Percentiles rank a stretch among this genome's conserved stretches.
Conservation (phyloP, 164 flowering plant genomes). For the Macadamia integrifolia region DNA sequence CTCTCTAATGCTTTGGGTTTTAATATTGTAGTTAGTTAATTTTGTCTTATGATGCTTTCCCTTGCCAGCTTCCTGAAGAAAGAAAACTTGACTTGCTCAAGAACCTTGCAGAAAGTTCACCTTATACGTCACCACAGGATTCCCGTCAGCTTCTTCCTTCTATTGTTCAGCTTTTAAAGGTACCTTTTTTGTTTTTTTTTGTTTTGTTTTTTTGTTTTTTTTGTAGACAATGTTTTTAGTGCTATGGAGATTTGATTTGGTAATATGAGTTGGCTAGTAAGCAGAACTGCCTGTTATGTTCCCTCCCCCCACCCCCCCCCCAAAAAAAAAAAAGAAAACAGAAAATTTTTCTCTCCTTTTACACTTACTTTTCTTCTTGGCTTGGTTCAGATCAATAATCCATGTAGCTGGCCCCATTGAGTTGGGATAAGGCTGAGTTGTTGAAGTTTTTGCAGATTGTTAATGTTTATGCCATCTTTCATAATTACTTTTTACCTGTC, state of each 20-base stretch:
- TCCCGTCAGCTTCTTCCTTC: constrained; percentile 88
- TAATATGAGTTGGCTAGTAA: background rate
- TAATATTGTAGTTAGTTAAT: background rate
- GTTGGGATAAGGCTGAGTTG: too few relatives aligned
- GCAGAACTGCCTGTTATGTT: background rate
- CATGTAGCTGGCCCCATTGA: too few relatives aligned
- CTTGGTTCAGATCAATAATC: too few relatives aligned
- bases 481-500: too few relatives aligned
- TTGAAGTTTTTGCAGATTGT: too few relatives aligned
- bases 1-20: too few relatives aligned
- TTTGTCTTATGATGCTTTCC: constrained; percentile 13
- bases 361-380: too few relatives aligned
- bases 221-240: background rate
- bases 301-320: too few relatives aligned
- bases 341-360: too few relatives aligned
- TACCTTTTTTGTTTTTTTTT: constrained; percentile 9
- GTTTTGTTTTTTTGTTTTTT: background rate
- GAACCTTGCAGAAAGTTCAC: constrained; percentile 87
- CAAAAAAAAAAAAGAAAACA: too few relatives aligned
- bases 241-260: background rate
- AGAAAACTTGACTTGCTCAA: constrained; percentile 80
- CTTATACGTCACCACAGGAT: constrained; percentile 81
- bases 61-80: constrained; percentile 83
- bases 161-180: constrained; percentile 82
- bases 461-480: too few relatives aligned